Base-by-base conservation (phyloP, 176 grass and related monocot species). In the Alloteropsis semialata region DNA sequence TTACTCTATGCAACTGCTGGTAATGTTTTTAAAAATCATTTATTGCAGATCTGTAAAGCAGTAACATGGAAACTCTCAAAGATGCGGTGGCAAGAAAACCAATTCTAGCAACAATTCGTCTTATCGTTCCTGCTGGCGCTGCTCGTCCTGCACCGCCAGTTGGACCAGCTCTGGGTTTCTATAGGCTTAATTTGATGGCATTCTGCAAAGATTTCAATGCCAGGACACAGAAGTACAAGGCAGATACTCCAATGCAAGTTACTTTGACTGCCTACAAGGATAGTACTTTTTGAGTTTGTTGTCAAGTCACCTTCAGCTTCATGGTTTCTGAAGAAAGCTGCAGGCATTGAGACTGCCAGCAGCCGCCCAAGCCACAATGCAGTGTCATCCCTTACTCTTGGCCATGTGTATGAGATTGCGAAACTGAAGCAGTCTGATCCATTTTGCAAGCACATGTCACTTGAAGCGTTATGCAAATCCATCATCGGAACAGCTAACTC, bases 171-270 rank as follows among this genome's bases (percentile, higher is more conserved):
- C 74, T 97, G n/a, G 92, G 90, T n/a, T 68, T 74, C 37, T 91
- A 97, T 57, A 87, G 92, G 77, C 68, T 97, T 34, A 97, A 91
- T 59, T 69, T 97, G 58, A 97, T 97, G 95, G 95, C 90, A 5
- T 94, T 97, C 77, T 97, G 92, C 84, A 97, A 97, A 57, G 92
- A 97, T 83, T 94, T 94, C 90, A 97, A 94, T 39, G 92, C 92
- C 15, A 89, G 95, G 75, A 94, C 95, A 10, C 92, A 94, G 33
- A 92, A 94, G 60, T 92, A 94, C 33, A 97, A 92, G 64, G 85
- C 88, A 43, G 95, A 97, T 62, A 94, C 88, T 65, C 90, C 95
- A 28, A 97, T 94, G 88, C 88, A 89, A 4, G 92, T 94, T 30
- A 92, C 61, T 1, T 59, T 94, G 27, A 97, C 92, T 0, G 92